Base-by-base conservation (phyloP, 1,284 basidiomycete genomes). In the Coniophora puteana region DNA sequence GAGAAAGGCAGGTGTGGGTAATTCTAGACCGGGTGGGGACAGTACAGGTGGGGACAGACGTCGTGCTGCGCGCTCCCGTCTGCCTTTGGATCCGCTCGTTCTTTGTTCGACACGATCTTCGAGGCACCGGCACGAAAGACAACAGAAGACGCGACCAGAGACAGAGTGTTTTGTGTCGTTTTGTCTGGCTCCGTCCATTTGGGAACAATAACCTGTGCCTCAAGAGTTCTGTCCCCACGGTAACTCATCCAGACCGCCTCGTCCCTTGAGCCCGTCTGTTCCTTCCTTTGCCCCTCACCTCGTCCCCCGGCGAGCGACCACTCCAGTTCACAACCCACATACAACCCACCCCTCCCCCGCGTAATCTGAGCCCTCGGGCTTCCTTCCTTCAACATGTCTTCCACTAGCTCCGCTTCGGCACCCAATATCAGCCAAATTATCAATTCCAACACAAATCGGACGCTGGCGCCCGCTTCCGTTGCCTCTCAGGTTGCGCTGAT, bases 391-490 rank as follows among this genome's bases (percentile, higher is more conserved):
- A 56, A 36, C 36, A 73, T 74, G 72, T 57, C 60, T 41, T 51
- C 49, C 36, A 57, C 67, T 32, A 56, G 24, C 26, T 11, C 33
- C 41, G 57, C n/a, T n/a, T n/a, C n/a, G n/a, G n/a, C n/a, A n/a
- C n/a, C 56, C 38, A 37, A 65, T 50, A 69, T 73, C 31, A 61
- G 61, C 32, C 38, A 68, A 28, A 58, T 80, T 44, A 66, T 79
- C 55, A 55, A 63, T 40, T 54, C 66, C 42, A 72, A 71, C 40
- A 61, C 71, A 31, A 48, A 61, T 35, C 69, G 75, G 67, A 66
- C 74, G 67, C 73, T 85, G 75, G 80, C 78, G 72, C 87, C 89
- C 66, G 74, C 75, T 47, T 89, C 91, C 44, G 90, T 95, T 18
- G 84, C 76, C 44, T 83, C 83, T 16, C 93, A 96, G 66, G 75